Evolutionary conservation across 176 grass and related monocot genomes (phyloP), one percentile per base, ranked within the genome.

Genomic region (Stipa capillata): DNA sequence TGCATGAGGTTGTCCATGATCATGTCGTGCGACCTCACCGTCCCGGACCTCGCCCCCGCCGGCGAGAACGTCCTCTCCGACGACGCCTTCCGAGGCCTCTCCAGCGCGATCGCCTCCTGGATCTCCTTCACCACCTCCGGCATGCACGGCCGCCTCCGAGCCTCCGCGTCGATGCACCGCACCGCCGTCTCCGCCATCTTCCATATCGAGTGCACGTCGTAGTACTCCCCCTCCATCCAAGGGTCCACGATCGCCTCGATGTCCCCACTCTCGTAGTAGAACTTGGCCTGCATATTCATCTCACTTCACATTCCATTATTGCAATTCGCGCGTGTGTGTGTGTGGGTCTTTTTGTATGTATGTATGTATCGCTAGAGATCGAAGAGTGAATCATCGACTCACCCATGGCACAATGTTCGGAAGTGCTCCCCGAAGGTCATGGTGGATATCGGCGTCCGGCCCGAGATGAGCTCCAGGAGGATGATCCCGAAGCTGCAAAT

Each of bases 401-500:
- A 69, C 65, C 69, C 69, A 73, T 3, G 69, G 72, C 0, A 79
- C 85, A 13, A 91, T 83, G 60, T 87, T 82, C 78, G 71, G 58
- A 80, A 84, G 20, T 91, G 86, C 29, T 91, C 80, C 12, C 89
- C 89, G 14, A 91, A 87, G 76, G 74, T 73, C 61, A 62, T 61
- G 65, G 61, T 58, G 15, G 84, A 91, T 74, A 97, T 88, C 71
- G 93, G 93, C 7, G 85, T 86, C 0, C 86, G 74, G 14, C 93
- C 87, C 0, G 93, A 97, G 52, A 97, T 92, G 59, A 97, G 79
- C 83, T 93, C 93, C 17, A 97, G 80, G 6, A 97, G 88, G 82
- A 97, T 97, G 83, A 97, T 90, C 25, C 93, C 93, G 39, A 97
- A 97, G 79, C 90, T 93, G 83, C 93, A 97, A 21, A 93, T 69